Base-by-base conservation (phyloP, 2,329 filamentous ascomycete genomes). In the Tolypocladium tropicale region DNA sequence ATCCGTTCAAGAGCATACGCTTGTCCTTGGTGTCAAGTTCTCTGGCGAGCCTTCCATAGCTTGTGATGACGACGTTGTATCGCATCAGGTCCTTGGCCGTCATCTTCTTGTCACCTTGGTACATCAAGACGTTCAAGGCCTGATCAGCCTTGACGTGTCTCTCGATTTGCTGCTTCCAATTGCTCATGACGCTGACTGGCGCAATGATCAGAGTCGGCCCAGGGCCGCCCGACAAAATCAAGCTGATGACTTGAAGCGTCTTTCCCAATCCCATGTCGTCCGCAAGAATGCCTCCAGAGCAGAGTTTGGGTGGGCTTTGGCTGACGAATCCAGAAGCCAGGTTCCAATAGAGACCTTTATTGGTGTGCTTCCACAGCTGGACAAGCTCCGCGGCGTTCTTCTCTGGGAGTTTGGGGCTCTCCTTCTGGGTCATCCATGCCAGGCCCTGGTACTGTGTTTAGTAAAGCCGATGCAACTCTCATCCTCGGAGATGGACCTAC, bases 181-280 rank as follows among this genome's bases (percentile, higher is more conserved):
- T 95, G 65, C 86, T 91, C 88, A 95, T 92, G 23, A 95, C 90
- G 53, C 86, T 86, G 6, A 95, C 80, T 0, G 91, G 91, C 0
- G 89, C 85, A 55, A 95, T 77, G 54, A 96, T 92, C 25, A 96
- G 77, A 0, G 90, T 95, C 1, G 85, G 75, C 4, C 83, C 84
- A 2, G 75, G 67, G 0, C 74, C 73, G 6, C 77, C 77, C 4
- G 76, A 75, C 53, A 92, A 72, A 55, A 96, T 86, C 37, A 95
- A 73, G 54, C 89, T 88, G 62, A 96, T 93, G 52, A 91, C 80
- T 67, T 95, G 88, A 10, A 96, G 78, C 0, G 91, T 96, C 74
- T 95, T 95, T 28, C 91, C 91, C 6, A 96, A 73, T 4, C 91
- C 91, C 92, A 96, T 96, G 64, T 96, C 91, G 68, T 96, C 91